Evolutionary conservation across 345 rosid genomes (phyloP), one percentile per base, ranked within the genome.

Genomic region (Turritis glabra): DNA sequence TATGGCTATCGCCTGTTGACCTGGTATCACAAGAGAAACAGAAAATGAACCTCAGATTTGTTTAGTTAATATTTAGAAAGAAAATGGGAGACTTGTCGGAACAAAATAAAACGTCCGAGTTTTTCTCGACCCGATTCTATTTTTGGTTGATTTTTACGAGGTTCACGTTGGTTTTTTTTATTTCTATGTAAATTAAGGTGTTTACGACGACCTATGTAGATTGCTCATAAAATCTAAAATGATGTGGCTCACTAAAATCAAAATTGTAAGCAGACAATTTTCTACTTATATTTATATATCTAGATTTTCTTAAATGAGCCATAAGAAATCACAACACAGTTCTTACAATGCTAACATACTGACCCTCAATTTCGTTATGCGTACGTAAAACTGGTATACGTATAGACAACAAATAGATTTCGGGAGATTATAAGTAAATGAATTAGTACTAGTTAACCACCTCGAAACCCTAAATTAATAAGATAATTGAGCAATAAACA

Each of bases 31-130:
- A 43, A 61, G 73, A 70, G 64, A 76, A 69, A 76, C 64, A 47
- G 70, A 76, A 76, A 53, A 76, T 69, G 55, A 56, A 64, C 76
- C 60, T 35, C 18, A 63, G 57, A 64, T 63, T 61, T 37, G 72
- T 77, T 64, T 10, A 55, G 80, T 63, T 54, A 38, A 64, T 63
- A 76, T 53, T 76, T 76, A 76, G 80, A 76, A 76, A 69, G 19
- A 62, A 69, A 69, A 19, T 62, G 8, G 5, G 76, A 76, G 53
- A 54, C 71, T 69, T 69, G 75, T 63, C 48, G 6, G 8, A 70
- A 76, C 53, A 43, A 62, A 23, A 43, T 38, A 26, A 47, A 35
- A 44, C 4, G 25, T 43, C 53, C 71, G 60, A 44, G 35, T 33
- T 63, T 77, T 63, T 64, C 80, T 70, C 46, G 8, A 47, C 37